Conservation (phyloP, 2,329 filamentous ascomycete genomes). For the Aspergillus texensis region DNA sequence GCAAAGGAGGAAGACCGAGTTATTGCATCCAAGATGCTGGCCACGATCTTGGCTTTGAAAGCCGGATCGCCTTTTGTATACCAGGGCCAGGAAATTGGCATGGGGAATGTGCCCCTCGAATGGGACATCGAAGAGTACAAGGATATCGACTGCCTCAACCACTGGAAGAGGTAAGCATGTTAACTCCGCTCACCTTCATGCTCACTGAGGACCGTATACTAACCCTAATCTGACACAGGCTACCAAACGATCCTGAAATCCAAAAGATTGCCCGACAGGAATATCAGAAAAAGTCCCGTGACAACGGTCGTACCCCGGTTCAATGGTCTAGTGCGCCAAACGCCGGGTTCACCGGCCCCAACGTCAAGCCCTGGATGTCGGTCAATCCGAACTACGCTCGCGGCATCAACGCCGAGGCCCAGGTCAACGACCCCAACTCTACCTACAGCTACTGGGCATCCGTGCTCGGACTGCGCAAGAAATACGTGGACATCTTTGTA, state of each 20-base stretch:
- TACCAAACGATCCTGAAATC: constrained; percentile 31
- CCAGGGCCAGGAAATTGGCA: constrained; percentile 70
- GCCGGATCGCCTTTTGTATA: constrained; percentile 69
- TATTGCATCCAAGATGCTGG: constrained; percentile 61
- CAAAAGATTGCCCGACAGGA: constrained; percentile 35
- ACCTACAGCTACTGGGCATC: constrained; percentile 65
- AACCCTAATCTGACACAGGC: constrained; percentile 22
- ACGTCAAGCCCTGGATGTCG: constrained; percentile 68
- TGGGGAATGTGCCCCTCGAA: constrained; percentile 63
- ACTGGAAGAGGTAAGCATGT: constrained; percentile 49
- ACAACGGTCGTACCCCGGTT: constrained; percentile 72
- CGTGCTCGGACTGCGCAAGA: constrained; percentile 63
- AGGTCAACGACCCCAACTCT: constrained; percentile 45
- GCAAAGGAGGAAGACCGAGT: constrained; percentile 54
- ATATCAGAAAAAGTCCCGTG: constrained; percentile 52
- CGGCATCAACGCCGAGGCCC: constrained; percentile 61
- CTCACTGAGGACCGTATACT: background rate
- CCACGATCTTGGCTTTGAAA: constrained; percentile 59
- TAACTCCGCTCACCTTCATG: too few species aligned
- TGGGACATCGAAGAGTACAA: constrained; percentile 69
- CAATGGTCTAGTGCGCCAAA: constrained; percentile 67
- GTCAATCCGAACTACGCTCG: constrained; percentile 63
- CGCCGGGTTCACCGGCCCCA: constrained; percentile 64
- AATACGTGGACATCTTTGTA: constrained; percentile 64
- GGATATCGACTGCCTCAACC: constrained; percentile 65